Evolutionary conservation across 768 basidiomycete genomes (phyloP), one percentile per base, ranked within the genome.

Genomic region (Amanita thiersii): DNA sequence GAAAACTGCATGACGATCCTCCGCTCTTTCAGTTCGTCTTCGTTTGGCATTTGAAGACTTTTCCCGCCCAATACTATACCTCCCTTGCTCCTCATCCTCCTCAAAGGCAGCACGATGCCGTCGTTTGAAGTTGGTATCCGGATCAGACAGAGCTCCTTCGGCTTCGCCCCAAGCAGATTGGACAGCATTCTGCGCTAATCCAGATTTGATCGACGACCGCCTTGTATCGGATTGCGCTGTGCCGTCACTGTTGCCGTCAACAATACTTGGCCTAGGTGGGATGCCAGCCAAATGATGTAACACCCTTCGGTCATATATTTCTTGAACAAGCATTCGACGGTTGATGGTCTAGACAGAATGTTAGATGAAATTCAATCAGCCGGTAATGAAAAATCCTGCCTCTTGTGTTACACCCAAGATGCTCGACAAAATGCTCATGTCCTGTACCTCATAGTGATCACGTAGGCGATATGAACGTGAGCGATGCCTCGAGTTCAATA

Each of bases 371-470:
- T 3, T 20, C 21, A 10, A 39, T 3, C n/a, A 3, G 6, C 35
- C 39, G 1, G 38, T 39, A 43, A 17, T 5, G 11, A 30, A 11
- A 20, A 12, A 44, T 37, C 41, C 50, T 47, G 86, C 90, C 73
- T 91, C 86, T 56, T 84, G 79, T 2, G 88, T 85, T 4, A 94
- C 73, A 7, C 85, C 82, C 66, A 94, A 71, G 21, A 96, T 74
- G 23, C 73, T 81, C 2, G 80, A 75, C 32, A 96, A 57, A 40
- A 94, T 82, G 52, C 86, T 89, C 72, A 84, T 63, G 37, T 85
- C 81, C 29, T 79, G 76, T 2, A 73, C 64, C 18, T 75, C 66
- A 30, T 67, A 62, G 10, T 57, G 55, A 37, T 51, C 48, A 17
- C 66, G 54, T 1, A 86, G 59, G 20, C 57, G 62, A 24, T 72